Percentiles rank a stretch among this genome's conserved stretches.
Evolutionary conservation across 2,329 filamentous ascomycete species (phyloP).

Genomic region (Aspergillus versicolor): DNA sequence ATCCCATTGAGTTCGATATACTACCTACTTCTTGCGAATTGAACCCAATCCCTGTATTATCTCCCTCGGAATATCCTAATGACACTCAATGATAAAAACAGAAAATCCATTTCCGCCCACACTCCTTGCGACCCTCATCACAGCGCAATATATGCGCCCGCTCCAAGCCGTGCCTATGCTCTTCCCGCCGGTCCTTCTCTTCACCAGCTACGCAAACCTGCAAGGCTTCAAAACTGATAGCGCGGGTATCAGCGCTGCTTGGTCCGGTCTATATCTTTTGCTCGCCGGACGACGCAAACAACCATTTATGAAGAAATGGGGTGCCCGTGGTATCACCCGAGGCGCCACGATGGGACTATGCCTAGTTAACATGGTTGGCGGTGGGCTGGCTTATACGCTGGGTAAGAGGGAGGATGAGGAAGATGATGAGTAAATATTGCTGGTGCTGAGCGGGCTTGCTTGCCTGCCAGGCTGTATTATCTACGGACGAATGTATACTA

Average conservation of each 20-base stretch:
- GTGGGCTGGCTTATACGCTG: constrained; percentile 47
- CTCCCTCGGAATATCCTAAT: neutral
- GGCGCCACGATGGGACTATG: constrained; percentile 48
- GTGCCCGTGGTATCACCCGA: constrained; percentile 45
- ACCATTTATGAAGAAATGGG: constrained; percentile 46
- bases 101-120: constrained; percentile 65
- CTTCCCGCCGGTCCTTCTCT: constrained; percentile 65
- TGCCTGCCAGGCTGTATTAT: neutral
- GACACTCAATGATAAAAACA: constrained; percentile 28
- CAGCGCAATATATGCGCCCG: constrained; percentile 65
- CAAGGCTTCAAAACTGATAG: constrained; percentile 62
- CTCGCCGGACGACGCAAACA: constrained; percentile 59
- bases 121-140: constrained; percentile 64
- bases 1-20: neutral
- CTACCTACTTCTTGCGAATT: neutral
- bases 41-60: neutral
- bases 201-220: constrained; percentile 66
- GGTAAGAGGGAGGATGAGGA: constrained; percentile 43
- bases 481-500: neutral
- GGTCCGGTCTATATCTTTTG: constrained; percentile 65
- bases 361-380: constrained; percentile 46
- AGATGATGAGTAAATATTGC: constrained; percentile 13
- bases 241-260: constrained; percentile 63
- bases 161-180: constrained; percentile 66
- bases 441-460: neutral